Base-by-base conservation (phyloP, 75 land plant species). In the Ceratopteris richardii region DNA sequence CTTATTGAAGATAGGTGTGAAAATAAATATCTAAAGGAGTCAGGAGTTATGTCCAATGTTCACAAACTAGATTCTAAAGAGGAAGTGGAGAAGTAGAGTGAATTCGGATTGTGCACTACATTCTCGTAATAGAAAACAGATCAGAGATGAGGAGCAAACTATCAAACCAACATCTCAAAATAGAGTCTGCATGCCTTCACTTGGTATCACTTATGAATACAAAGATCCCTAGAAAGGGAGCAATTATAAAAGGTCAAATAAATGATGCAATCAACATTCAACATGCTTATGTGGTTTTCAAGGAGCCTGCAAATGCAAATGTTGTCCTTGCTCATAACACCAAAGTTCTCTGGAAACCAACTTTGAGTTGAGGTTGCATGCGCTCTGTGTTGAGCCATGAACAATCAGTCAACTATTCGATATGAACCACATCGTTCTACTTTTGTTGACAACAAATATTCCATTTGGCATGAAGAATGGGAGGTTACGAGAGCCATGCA, bases 141-240 rank as follows among this genome's bases (percentile, higher is more conserved):
- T 21, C 9, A 69, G 73, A 53, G 67, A 63, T 2, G 72, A 51
- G 23, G 86, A 76, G 10, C 64, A 56, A n/a, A 20, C 3, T 16
- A 33, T 23, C 17, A 36, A 19, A 24, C 43, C 56, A 54, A 29
- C 69, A 70, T 66, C 22, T 2, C 28, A 62, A 6, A 44, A 74
- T 95, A 14, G 99, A 90, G 56, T 90, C 92, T 17, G 82, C 83
- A 30, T 80, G 99, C 58, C 71, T 90, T 33, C 82, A 96, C 0
- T 90, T 92, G 21, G 81, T 95, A 29, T 91, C 99, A 0, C 44
- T 89, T 2, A 44, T 71, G 0, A 80, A 86, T 77, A 80, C 64
- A 25, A 95, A 95, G 57, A 54, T 62, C 18, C 86, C 99, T 19
- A 88, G 91, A 54, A 90, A 80, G 64, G 85, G 76, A 44, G 88